Evolutionary conservation across 805 yeast genomes (phyloP), one percentile per base, ranked within the genome.

Genomic region (Sugiyamaella valdiviana): DNA sequence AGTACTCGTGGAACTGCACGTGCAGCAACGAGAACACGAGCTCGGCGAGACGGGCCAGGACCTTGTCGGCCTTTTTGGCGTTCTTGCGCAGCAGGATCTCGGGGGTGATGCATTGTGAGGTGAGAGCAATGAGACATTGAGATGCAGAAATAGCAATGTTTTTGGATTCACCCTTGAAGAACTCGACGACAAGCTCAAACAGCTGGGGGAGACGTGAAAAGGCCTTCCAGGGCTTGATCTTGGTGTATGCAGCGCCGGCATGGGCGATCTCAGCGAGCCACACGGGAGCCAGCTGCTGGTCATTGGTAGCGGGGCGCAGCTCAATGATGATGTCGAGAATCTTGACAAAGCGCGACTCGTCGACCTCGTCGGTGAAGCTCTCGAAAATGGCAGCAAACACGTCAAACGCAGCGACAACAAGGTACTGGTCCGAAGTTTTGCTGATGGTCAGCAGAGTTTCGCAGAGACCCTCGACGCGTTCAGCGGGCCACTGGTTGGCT

Each of bases 241-340:
- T 65, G 4, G 84, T 66, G 55, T 77, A 80, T 0, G 83, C 70
- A 2, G 75, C 67, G 42, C 78, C 69, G 42, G 91, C 95, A 60
- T 88, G 89, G 6, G 96, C 93, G 40, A 91, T 77, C 17, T 90
- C 95, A 1, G 97, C 96, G 38, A 89, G 75, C 99, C 99, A 93
- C 10, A 96, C 78, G 12, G 95, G 96, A 1, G 91, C 88, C 56
- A 93, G 74, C 63, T 88, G 90, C 24, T 83, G 74, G 62, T 93
- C 98, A 57, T 82, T 84, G 19, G 77, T 63, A 1, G 95, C 75
- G 3, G 99, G 99, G 56, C 81, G 82, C 61, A 90, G 73, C 52
- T 84, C 85, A 57, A 86, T 77, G 39, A 93, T 79, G 40, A 85
- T 77, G 57, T 83, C 79, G 51, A 88, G 69, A 9, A 88, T 81